Base-by-base conservation (phyloP, 306 rosid genomes). In the Arachis stenosperma region DNA sequence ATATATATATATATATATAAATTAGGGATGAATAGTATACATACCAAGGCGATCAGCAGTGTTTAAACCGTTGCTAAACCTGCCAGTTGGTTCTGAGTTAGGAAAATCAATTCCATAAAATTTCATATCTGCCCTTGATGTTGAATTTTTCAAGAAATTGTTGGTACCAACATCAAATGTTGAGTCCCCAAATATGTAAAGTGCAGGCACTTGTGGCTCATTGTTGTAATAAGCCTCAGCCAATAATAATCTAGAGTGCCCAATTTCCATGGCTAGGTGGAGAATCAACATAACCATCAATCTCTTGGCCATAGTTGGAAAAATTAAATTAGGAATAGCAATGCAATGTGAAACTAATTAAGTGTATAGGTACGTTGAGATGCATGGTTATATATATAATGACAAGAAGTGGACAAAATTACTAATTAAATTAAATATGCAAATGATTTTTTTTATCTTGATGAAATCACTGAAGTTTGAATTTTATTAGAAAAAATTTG, bases 51-150 rank as follows among this genome's bases (percentile, higher is more conserved):
- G 15, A 56, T 85, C 86, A 3, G 84, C 84, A 59, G 76, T 30
- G 71, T 85, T 82, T 6, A n/a, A 65, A 78, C 84, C 89, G 54
- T 85, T 85, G 58, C 79, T 76, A 47, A 85, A 85, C 78, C 84
- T 85, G 8, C 86, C 89, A 6, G 86, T 76, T 6, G 89, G 68
- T 6, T n/a, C 6, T 6, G 69, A 29, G 46, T 72, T 3, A 1
- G 82, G 81, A 65, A 47, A 79, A 76, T 85, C 89, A 77, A 85
- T 43, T 41, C 86, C 89, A 43, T 79, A 57, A 40, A 39, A 73
- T 9, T 3, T 5, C 6, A 3, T 10, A 56, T 82, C 46, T 7
- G 82, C 89, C 67, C 41, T 73, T 6, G 84, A 66, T 10, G 0
- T 7, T 46, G 70, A 44, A 5, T 7, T 22, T 4, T 33, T 39